Evolutionary conservation across 768 basidiomycete genomes (phyloP).

Genomic region (Mycena kentingensis): DNA sequence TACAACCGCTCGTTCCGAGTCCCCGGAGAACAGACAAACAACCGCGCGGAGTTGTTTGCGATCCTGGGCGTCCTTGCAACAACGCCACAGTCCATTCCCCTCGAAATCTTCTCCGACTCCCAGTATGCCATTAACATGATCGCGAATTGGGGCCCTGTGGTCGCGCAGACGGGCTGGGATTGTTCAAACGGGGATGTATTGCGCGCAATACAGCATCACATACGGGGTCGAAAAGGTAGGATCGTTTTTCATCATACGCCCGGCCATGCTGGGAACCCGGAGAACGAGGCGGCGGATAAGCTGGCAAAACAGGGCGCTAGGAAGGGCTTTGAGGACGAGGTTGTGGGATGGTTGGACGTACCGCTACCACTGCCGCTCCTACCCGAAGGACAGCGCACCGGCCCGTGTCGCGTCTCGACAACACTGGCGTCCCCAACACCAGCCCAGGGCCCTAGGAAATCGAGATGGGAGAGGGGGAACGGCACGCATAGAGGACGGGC

Average conservation of each 20-base stretch:
- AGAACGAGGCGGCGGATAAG: slow-evolving; percentile 1
- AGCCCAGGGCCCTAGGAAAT: no score
- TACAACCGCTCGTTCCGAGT: neutral
- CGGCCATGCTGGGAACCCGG: neutral
- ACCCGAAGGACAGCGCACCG: neutral
- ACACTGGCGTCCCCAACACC: neutral
- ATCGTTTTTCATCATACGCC: neutral
- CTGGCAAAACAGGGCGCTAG: neutral
- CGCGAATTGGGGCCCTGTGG: neutral
- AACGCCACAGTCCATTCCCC: neutral
- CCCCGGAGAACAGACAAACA: slow-evolving; percentile 2
- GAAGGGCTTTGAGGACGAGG: neutral
- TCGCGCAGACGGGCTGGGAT: slow-evolving; percentile 2
- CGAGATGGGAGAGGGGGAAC: neutral
- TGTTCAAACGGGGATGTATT: slow-evolving; percentile 1
- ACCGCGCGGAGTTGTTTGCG: neutral
- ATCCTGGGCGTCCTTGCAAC: neutral
- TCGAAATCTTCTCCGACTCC: neutral
- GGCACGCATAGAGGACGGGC: neutral
- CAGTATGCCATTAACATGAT: slow-evolving; percentile 5
- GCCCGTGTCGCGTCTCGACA: neutral
- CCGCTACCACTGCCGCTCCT: neutral
- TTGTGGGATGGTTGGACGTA: neutral
- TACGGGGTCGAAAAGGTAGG: neutral
- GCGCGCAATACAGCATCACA: neutral